A percentile compares a stretch with the other conserved stretches of the same genome.
Conservation (phyloP, 345 rosid species). For the Brassica carinata region DNA sequence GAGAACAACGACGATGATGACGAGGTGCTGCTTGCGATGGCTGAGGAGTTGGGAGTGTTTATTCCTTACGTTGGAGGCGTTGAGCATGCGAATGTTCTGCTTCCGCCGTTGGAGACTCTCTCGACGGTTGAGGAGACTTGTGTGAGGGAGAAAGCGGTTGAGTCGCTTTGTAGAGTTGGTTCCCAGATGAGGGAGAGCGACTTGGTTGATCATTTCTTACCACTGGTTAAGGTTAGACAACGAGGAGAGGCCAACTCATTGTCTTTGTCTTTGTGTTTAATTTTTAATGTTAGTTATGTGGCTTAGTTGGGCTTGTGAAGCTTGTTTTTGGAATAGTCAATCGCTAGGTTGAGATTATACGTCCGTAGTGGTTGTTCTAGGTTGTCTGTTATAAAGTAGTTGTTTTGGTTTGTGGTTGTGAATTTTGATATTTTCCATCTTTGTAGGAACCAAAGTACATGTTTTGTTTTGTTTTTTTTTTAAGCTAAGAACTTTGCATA, state of each 20-base stretch:
- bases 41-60: conserved; percentile 76
- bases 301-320: not conserved
- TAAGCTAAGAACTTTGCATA: not conserved
- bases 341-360: not conserved
- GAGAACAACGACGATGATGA: conserved; percentile 85
- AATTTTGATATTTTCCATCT: not conserved
- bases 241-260: not conserved
- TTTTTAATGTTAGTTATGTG: not conserved
- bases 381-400: not conserved
- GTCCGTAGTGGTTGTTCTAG: not conserved
- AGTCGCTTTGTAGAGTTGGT: conserved; percentile 70
- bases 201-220: conserved; percentile 64
- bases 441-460: not conserved
- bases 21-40: conserved; percentile 80
- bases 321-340: not conserved
- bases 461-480: not conserved
- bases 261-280: not conserved
- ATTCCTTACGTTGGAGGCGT: conserved; percentile 79
- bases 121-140: conserved; percentile 76
- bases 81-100: conserved; percentile 62
- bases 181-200: conserved; percentile 76
- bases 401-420: not conserved
- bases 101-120: conserved; percentile 71
- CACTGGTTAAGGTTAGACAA: conserved; percentile 59
- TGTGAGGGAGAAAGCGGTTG: conserved; percentile 73